phyloP scores from a whole-genome alignment of 768 basidiomycete species.

The Mycena haematopus region DNA sequence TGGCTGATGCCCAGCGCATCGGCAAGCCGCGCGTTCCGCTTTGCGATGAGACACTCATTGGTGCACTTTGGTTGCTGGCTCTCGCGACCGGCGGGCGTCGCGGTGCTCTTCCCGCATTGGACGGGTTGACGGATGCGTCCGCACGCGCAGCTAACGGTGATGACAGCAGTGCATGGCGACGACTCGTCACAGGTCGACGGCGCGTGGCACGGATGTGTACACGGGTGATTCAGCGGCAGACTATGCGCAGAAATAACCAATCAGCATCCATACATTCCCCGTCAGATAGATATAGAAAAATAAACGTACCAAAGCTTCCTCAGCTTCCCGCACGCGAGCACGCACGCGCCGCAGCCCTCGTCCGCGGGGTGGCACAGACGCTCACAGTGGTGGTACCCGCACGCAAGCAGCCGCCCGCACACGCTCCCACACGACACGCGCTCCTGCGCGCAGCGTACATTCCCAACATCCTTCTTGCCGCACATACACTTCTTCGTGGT shows the following conservation, averaged over 20 bases:
- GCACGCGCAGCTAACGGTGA: slow-evolving; percentile 81
- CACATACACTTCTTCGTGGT: slow-evolving; percentile 86
- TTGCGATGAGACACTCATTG: slow-evolving; percentile 82
- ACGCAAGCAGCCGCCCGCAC: slow-evolving; percentile 79
- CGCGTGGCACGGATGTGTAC: slow-evolving; percentile 83
- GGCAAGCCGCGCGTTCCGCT: slow-evolving; percentile 87
- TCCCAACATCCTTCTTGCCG: slow-evolving; percentile 80
- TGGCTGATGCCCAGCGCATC: slow-evolving; percentile 88
- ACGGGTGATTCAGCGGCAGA: slow-evolving; percentile 75
- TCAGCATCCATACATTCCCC: neutral
- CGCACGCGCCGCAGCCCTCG: slow-evolving; percentile 80
- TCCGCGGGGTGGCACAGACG: slow-evolving; percentile 71
- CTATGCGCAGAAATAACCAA: slow-evolving; percentile 42
- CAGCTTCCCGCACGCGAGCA: slow-evolving; percentile 82
- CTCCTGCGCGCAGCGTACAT: slow-evolving; percentile 82
- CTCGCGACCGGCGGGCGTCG: slow-evolving; percentile 51
- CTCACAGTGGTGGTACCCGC: slow-evolving; percentile 91
- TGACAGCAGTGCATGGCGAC: slow-evolving; percentile 72
- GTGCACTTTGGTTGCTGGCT: slow-evolving; percentile 70
- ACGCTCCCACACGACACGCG: slow-evolving; percentile 84
- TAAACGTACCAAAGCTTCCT: slow-evolving; percentile 78
- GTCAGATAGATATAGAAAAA: slow-evolving; percentile 2
- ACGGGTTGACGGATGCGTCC: slow-evolving; percentile 79
- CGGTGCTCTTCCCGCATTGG: slow-evolving; percentile 67
- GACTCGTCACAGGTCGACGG: slow-evolving; percentile 85